A percentile compares a stretch with the other conserved stretches of the same genome.
Evolutionary conservation across 2,329 filamentous ascomycete genomes (phyloP).

Genomic region (Ilyonectria robusta): DNA sequence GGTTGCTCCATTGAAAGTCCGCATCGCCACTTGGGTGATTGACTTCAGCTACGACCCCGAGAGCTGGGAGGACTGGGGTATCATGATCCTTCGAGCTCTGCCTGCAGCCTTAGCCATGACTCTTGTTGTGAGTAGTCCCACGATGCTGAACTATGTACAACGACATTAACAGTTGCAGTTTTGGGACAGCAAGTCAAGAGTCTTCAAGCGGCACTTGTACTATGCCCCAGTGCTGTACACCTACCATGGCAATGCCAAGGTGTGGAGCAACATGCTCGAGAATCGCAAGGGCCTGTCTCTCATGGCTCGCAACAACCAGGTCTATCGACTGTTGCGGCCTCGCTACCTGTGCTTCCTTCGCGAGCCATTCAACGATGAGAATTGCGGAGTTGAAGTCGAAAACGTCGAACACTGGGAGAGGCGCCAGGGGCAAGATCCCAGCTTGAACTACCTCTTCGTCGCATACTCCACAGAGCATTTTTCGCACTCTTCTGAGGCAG

Average conservation of each 20-base stretch:
- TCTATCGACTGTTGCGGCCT: slow-evolving; percentile 43
- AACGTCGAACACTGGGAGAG: slow-evolving; percentile 43
- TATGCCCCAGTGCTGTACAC: slow-evolving; percentile 46
- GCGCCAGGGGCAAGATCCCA: slow-evolving; percentile 38
- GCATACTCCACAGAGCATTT: slow-evolving; percentile 48
- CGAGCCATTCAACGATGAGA: slow-evolving; percentile 42
- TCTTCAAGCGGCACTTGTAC: slow-evolving; percentile 30
- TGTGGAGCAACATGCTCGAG: slow-evolving; percentile 48
- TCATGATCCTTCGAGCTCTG: slow-evolving; percentile 43
- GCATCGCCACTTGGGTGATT: slow-evolving; percentile 47
- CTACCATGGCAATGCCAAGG: slow-evolving; percentile 44
- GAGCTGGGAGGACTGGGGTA: slow-evolving; percentile 46
- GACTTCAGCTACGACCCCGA: slow-evolving; percentile 46
- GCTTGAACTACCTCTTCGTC: slow-evolving; percentile 44
- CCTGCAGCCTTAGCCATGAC: slow-evolving; percentile 45
- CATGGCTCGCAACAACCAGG: slow-evolving; percentile 41
- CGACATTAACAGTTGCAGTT: slow-evolving; percentile 31
- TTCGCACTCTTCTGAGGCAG: slow-evolving; percentile 38
- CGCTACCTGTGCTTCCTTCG: slow-evolving; percentile 46
- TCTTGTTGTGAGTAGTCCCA: slow-evolving; percentile 36
- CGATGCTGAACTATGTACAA: fast-evolving
- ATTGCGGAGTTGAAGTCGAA: slow-evolving; percentile 42
- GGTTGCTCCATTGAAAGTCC: slow-evolving; percentile 44
- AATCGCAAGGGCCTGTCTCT: slow-evolving; percentile 42
- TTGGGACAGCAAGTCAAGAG: slow-evolving; percentile 40